phyloP scores from a whole-genome alignment of 495 filamentous ascomycete genomes.

The Hamigera avellanea region DNA sequence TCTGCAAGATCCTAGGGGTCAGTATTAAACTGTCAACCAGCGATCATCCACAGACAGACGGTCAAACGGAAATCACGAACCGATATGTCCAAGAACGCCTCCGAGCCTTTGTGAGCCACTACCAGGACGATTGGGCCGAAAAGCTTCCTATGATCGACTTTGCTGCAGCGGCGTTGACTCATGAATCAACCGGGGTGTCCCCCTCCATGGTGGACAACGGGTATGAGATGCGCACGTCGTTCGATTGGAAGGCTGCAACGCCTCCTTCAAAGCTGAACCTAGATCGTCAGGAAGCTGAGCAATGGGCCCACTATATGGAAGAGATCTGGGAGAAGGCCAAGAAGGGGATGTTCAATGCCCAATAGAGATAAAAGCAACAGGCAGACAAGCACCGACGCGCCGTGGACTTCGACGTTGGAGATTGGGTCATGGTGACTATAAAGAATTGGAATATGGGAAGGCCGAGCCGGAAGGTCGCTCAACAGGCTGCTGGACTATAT shows the following conservation, averaged over 20 bases:
- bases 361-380: background rate
- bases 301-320: background rate
- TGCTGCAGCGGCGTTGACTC: background rate
- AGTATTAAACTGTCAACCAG: too few relatives aligned
- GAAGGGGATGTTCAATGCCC: background rate
- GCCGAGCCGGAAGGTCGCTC: background rate
- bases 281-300: background rate
- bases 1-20: too few relatives aligned
- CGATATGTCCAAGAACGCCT: background rate
- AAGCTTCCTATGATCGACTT: slow-evolving; percentile 14
- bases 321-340: background rate
- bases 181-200: background rate
- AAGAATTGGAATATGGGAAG: background rate
- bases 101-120: slow-evolving; percentile 4
- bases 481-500: background rate
- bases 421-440: slow-evolving; percentile 1
- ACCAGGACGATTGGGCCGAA: slow-evolving; percentile 10
- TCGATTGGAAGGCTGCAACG: background rate
- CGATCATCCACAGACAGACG: background rate
- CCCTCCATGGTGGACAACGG: background rate
- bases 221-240: background rate
- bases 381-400: slow-evolving; percentile 1
- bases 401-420: slow-evolving; percentile 1
- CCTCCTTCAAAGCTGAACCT: background rate
- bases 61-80: slow-evolving; percentile 3